Evolutionary conservation across 345 rosid genomes (phyloP), one percentile per base, ranked within the genome.

Genomic region (Gossypium stocksii): DNA sequence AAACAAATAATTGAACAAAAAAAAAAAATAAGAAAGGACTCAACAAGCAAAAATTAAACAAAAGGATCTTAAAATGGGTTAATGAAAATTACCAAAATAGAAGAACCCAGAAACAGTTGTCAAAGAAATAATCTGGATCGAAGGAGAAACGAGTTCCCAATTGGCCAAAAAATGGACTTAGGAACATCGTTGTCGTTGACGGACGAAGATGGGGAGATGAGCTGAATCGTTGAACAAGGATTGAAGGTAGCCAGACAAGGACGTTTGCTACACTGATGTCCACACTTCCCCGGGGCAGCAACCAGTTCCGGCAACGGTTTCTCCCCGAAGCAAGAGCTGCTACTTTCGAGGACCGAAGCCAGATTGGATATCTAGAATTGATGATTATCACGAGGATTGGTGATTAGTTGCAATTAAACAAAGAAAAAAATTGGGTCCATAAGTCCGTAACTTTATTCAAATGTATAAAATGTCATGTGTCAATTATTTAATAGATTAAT

Each of bases 201-300:
- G 0, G 88, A 84, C 2, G 76, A 84, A 25, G 80, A 77, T 9
- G 88, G 83, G 2, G 90, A 82, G 22, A 79, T 74, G 2, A 86
- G 86, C 52, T 86, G 93, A 77, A 85, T 82, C 11, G 80, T 70
- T 2, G 81, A 83, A 54, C 97, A 88, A 63, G 90, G 87, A 44
- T 77, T 82, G 83, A 88, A 80, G 8, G 90, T 75, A 2, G 88
- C 86, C 8, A 97, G 99, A 38, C 97, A 97, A 4, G 97, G 93
- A 52, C 98, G 97, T 75, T 96, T 96, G 87, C 93, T 93, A 45
- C 97, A 93, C 10, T 98, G 87, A 69, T 98, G 94, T 5, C 97
- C 98, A 7, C 87, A 79, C 74, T 77, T 89, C 17, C 83, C 90
- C 0, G 83, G 72, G 23, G 81, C 81, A 23, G 78, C 68, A 4